Base-by-base conservation (phyloP, 108 stramenopile genomes). In the Aurantiochytrium sp. region DNA sequence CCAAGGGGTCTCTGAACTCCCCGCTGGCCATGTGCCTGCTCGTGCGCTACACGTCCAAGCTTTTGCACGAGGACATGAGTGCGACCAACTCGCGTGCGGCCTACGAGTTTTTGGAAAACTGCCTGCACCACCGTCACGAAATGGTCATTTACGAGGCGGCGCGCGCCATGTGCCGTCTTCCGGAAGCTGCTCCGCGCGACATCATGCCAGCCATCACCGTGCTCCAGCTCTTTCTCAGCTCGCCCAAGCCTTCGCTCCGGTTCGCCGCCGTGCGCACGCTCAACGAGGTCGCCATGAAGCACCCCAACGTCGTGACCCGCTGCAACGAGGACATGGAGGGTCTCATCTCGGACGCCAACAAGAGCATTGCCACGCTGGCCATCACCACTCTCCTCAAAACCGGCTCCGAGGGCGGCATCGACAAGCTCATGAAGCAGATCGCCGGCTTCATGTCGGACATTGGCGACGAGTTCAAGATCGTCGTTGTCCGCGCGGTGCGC, bases 341-440 rank as follows among this genome's bases (percentile, higher is more conserved):
- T 4, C 93, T 99, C 15, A 94, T 99, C 87, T 94, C 91, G 4
- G 99, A 99, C 92, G 87, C 95, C 52, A 99, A 98, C 90, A 94
- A 97, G 68, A 96, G 95, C 81, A 98, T 99, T 89, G 98, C 98
- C 4, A 99, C 99, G 6, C 88, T 99, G 85, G 98, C 99, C 68
- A 98, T 99, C 90, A 99, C 98, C 65, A 99, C 99, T 30, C 81
- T 99, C 22, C 95, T 99, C 88, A 99, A 99, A 91, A 99, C 99
- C 1, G 98, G 98, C 69, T 95, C 95, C 34, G 99, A 98, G 68
- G 95, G 93, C 65, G 94, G 94, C 50, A 94, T 99, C 37, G 98
- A 98, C 88, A 94, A 97, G 15, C 89, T 99, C 27, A 94, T 99
- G 92, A 98, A 98, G 90, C 98, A 99, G 89, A 98, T 99, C 85